A percentile compares a stretch with the other conserved stretches of the same genome.
Evolutionary conservation across 331 rosid species (phyloP).

Genomic region (Cydonia oblonga): DNA sequence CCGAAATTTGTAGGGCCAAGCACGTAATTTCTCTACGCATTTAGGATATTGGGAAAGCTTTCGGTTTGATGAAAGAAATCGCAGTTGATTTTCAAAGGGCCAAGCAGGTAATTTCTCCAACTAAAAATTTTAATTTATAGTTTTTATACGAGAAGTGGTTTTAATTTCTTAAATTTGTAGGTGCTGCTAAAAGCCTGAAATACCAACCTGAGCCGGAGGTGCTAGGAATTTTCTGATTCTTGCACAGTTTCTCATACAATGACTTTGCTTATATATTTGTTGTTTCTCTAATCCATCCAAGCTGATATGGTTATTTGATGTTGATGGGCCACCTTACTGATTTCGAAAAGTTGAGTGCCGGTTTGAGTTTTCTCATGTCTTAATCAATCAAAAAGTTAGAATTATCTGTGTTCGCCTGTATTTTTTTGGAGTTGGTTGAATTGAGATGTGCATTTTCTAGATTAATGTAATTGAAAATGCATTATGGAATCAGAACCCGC

Average conservation of each 20-base stretch:
- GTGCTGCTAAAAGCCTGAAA: background rate
- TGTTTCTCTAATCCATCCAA: background rate
- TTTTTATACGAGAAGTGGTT: too few relatives aligned
- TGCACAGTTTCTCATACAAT: slow-evolving; percentile 4
- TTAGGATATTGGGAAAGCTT: slow-evolving; percentile 52
- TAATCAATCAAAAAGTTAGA: too few relatives aligned
- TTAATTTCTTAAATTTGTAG: too few relatives aligned
- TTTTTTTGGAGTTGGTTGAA: too few relatives aligned
- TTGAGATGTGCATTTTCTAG: slow-evolving; percentile 25
- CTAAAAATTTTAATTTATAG: too few relatives aligned
- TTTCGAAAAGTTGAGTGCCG: too few relatives aligned
- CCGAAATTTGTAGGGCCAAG: too few relatives aligned
- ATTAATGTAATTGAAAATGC: too few relatives aligned
- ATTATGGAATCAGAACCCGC: too few relatives aligned
- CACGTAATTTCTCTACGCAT: background rate
- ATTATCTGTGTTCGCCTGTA: too few relatives aligned
- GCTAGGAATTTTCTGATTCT: background rate
- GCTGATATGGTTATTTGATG: slow-evolving; percentile 10
- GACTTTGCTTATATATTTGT: background rate
- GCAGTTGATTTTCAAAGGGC: slow-evolving; percentile 72
- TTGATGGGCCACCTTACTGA: slow-evolving; percentile 38
- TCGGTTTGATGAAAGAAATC: slow-evolving; percentile 49
- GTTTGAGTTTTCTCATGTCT: too few relatives aligned
- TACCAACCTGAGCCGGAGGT: slow-evolving; percentile 62
- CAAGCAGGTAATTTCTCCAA: slow-evolving; percentile 29